A percentile compares a stretch with the other conserved stretches of the same genome.
Conservation (phyloP, 2,329 filamentous ascomycete genomes). For the Trichoderma asperellum region DNA sequence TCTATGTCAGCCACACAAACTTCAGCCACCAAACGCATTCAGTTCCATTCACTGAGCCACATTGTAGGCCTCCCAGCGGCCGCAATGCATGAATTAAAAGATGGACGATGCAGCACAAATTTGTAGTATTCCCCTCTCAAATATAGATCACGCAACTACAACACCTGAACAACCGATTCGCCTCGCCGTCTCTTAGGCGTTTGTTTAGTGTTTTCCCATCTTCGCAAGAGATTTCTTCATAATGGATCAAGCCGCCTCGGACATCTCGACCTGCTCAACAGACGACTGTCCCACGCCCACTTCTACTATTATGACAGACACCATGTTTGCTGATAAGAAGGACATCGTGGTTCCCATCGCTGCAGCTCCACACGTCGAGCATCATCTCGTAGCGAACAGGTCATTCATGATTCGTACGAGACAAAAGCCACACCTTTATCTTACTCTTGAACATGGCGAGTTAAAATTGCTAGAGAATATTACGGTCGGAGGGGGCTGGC, state of each 20-base stretch:
- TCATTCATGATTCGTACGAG: conserved; percentile 3
- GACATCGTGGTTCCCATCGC: not conserved
- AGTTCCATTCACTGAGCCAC: not conserved
- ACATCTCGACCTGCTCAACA: not conserved
- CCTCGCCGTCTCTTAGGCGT: not conserved
- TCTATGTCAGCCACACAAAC: not conserved
- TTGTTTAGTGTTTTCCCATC: not conserved
- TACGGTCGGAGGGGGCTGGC: not conserved
- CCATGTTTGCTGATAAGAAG: not conserved
- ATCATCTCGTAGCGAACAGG: not conserved
- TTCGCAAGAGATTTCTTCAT: not conserved
- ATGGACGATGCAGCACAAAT: not conserved
- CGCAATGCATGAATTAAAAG: not conserved
- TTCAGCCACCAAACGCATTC: not conserved
- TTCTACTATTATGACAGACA: not conserved
- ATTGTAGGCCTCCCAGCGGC: conserved; percentile 4
- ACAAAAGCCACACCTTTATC: not conserved
- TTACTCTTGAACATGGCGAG: not conserved
- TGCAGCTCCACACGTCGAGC: not conserved
- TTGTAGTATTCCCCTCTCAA: not conserved
- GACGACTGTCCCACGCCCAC: not conserved
- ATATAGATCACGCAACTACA: not conserved
- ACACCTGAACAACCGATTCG: not conserved
- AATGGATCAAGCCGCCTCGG: conserved; percentile 1
- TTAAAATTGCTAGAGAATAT: not conserved